These are phyloP conservation scores for Fusarium concolor DNA, from an alignment of 2,329 filamentous ascomycete genomes.

Conservation along the genomic window DNA sequence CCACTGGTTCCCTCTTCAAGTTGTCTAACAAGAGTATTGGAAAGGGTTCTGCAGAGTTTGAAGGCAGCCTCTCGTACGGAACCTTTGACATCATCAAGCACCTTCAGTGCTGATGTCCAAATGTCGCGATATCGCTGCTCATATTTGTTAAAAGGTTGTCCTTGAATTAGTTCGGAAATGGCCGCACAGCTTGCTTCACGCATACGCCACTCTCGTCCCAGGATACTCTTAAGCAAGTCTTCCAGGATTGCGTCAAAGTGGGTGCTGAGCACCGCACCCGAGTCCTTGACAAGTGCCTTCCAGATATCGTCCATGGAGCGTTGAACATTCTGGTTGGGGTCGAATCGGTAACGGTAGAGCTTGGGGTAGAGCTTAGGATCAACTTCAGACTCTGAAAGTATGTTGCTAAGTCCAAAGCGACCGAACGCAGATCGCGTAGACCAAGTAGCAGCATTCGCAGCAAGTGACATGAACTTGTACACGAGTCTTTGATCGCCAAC, in stretches of 20 bases:
- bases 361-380: constrained; percentile 97
- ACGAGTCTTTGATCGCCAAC: constrained; percentile 96
- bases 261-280: constrained; percentile 77
- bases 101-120: constrained; percentile 87
- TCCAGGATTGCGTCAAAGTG: constrained; percentile 91
- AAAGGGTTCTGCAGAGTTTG: constrained; percentile 84
- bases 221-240: constrained; percentile 85
- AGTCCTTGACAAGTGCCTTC: constrained; percentile 94
- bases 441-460: constrained; percentile 96
- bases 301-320: constrained; percentile 98
- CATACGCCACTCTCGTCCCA: constrained; percentile 93
- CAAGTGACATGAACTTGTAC: constrained; percentile 98
- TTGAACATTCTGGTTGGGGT: constrained; percentile 93
- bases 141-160: constrained; percentile 79
- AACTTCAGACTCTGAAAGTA: constrained; percentile 86
- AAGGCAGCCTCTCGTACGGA: constrained; percentile 86
- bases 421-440: constrained; percentile 97
- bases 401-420: constrained; percentile 89
- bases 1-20: constrained; percentile 81
- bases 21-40: constrained; percentile 85
- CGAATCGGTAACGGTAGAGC: constrained; percentile 92
- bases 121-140: constrained; percentile 86
- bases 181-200: constrained; percentile 93
- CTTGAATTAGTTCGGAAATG: constrained; percentile 87
- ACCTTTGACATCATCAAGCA: constrained; percentile 95